These are phyloP conservation scores for Friedmanniomyces endolithicus DNA, from an alignment of 495 filamentous ascomycete species.

Conservation along the genomic window DNA sequence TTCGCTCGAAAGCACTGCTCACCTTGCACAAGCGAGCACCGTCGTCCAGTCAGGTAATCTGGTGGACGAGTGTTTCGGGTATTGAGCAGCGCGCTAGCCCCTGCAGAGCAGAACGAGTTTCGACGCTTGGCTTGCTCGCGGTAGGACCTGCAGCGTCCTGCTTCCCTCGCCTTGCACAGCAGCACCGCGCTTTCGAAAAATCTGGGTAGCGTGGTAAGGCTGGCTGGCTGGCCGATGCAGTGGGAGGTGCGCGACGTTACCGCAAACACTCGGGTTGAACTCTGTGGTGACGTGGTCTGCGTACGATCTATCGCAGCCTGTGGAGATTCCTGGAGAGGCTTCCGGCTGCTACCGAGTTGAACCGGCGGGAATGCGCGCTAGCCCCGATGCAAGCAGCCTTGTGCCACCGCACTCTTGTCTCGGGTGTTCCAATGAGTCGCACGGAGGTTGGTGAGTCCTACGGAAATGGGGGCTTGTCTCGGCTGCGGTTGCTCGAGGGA, in stretches of 20 bases:
- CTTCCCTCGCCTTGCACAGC: neutral
- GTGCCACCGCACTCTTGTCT: slow-evolving; percentile 17
- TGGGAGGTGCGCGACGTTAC: too few relatives aligned
- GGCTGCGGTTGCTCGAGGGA: slow-evolving; percentile 4
- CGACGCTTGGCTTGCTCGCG: neutral
- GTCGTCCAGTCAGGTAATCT: too few relatives aligned
- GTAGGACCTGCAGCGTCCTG: slow-evolving; percentile 5
- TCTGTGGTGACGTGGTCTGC: too few relatives aligned
- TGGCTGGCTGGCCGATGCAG: neutral
- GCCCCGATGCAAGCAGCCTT: slow-evolving; percentile 6
- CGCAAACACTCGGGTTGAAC: too few relatives aligned
- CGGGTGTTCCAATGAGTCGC: slow-evolving; percentile 9
- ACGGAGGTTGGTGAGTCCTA: neutral
- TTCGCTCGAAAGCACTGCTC: neutral
- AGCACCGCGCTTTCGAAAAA: too few relatives aligned
- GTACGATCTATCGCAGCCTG: too few relatives aligned
- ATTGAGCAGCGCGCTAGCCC: too few relatives aligned
- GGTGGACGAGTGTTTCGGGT: too few relatives aligned
- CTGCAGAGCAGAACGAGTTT: neutral
- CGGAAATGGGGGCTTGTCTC: slow-evolving; percentile 3
- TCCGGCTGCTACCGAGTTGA: slow-evolving; percentile 15
- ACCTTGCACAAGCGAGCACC: too few relatives aligned
- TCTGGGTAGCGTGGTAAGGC: neutral
- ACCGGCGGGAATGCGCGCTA: slow-evolving; percentile 14
- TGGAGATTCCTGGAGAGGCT: too few relatives aligned